A percentile compares a stretch with the other conserved stretches of the same genome.
These are phyloP conservation scores for Aspergillus piperis DNA, from an alignment of 2,329 filamentous ascomycete genomes.

Conservation along the genomic window DNA sequence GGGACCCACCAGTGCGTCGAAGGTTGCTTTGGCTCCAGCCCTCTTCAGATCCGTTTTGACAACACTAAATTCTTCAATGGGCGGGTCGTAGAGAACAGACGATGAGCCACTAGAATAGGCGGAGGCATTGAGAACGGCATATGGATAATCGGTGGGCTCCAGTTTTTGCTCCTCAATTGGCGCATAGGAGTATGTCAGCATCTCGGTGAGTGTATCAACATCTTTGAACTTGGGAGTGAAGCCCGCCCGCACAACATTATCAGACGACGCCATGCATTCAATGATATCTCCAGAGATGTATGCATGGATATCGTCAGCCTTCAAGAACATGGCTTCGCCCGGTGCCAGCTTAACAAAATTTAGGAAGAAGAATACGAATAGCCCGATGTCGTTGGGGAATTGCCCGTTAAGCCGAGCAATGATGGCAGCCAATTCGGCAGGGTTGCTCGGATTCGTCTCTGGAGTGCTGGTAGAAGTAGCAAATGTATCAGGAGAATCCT, in stretches of 20 bases:
- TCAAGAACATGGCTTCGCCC: conserved; percentile 93
- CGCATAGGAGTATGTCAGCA: conserved; percentile 94
- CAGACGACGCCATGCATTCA: conserved; percentile 98
- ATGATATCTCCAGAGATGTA: conserved; percentile 81
- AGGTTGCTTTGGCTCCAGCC: conserved; percentile 76
- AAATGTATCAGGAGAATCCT: conserved; percentile 69
- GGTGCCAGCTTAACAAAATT: conserved; percentile 88
- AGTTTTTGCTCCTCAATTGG: conserved; percentile 96
- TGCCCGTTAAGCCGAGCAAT: conserved; percentile 75
- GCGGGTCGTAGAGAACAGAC: conserved; percentile 82
- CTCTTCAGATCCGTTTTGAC: conserved; percentile 74
- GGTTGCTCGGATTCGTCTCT: conserved; percentile 39
- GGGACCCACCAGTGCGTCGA: conserved; percentile 82
- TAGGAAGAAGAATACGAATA: conserved; percentile 95
- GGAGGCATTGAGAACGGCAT: conserved; percentile 75
- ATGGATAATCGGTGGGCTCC: conserved; percentile 79
- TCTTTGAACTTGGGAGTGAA: conserved; percentile 99
- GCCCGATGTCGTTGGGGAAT: conserved; percentile 86
- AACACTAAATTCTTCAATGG: conserved; percentile 94
- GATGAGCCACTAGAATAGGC: conserved; percentile 78
- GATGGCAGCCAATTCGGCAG: conserved; percentile 71
- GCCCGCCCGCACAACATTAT: conserved; percentile 95
- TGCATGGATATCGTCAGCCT: conserved; percentile 95
- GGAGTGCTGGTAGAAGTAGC: conserved; percentile 54
- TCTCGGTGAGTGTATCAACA: conserved; percentile 79